A percentile compares a stretch with the other conserved stretches of the same genome.
Conservation (phyloP, 805 yeast species). For the Phaffomyces opuntiae region DNA sequence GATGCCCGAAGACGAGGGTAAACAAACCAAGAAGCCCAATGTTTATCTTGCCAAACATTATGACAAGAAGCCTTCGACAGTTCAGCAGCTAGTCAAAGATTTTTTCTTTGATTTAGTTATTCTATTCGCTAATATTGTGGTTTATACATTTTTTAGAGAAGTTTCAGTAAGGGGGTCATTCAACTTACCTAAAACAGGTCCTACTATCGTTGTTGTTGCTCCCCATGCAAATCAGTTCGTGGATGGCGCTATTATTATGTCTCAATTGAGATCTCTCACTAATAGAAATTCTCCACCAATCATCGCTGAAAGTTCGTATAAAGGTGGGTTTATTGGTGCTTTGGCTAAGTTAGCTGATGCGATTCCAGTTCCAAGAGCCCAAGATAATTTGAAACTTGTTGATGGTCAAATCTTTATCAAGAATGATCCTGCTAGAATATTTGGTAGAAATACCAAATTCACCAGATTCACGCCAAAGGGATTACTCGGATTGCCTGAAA, state of each 20-base stretch:
- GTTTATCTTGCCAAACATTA: slow-evolving; percentile 12
- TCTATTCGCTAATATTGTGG: slow-evolving; percentile 17
- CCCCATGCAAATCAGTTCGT: slow-evolving; percentile 90
- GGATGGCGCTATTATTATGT: slow-evolving; percentile 70
- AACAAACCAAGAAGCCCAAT: not conserved
- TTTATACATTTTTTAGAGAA: slow-evolving; percentile 56
- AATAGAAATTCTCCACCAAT: slow-evolving; percentile 68
- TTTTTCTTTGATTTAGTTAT: slow-evolving; percentile 16
- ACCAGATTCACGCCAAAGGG: slow-evolving; percentile 54
- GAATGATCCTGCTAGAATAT: slow-evolving; percentile 41
- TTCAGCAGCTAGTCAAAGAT: slow-evolving; percentile 4
- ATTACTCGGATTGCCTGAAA: slow-evolving; percentile 67
- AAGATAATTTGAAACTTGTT: slow-evolving; percentile 68
- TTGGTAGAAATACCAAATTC: slow-evolving; percentile 64
- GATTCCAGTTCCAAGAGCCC: slow-evolving; percentile 88
- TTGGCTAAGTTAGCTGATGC: slow-evolving; percentile 67
- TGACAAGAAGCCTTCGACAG: not conserved
- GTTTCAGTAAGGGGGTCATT: slow-evolving; percentile 67
- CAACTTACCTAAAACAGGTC: slow-evolving; percentile 51
- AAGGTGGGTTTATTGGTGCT: slow-evolving; percentile 60
- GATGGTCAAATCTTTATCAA: slow-evolving; percentile 60
- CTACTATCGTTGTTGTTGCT: slow-evolving; percentile 73
- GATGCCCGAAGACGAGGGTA: not conserved
- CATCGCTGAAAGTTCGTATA: slow-evolving; percentile 73
- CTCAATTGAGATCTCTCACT: slow-evolving; percentile 56